Evolutionary conservation across 2,329 filamentous ascomycete species (phyloP), one percentile per base, ranked within the genome.

Genomic region (Falciphora oryzae): DNA sequence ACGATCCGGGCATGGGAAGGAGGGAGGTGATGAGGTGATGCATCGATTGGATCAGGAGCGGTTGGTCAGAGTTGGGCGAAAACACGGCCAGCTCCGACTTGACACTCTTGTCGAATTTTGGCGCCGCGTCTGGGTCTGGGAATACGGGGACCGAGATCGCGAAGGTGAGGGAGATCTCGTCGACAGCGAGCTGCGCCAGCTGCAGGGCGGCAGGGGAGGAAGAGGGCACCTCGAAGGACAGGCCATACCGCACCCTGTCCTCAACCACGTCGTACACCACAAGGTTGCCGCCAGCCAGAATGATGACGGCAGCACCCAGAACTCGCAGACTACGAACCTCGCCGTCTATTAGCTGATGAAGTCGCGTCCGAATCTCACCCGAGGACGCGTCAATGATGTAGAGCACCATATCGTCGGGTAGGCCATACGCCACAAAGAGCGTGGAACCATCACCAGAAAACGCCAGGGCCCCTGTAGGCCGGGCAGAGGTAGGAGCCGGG

Each of bases 371-470:
- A 53, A 96, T 80, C 11, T 78, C 79, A 16, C 92, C 91, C 13
- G 84, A 86, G 28, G 84, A 80, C 1, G 90, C 82, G 73, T 97
- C 89, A 68, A 98, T 85, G 63, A 97, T 81, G 70, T 95, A 87
- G 14, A 96, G 81, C 22, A 88, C 80, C 6, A 88, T 87, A 6
- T 84, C 79, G 61, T 85, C 81, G 13, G 78, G 73, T 35, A 78
- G 77, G 38, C 82, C 83, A 68, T 82, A 84, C 5, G 86, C 87
- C 61, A 88, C 87, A 62, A 92, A 92, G n/a, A 96, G 79, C 2
- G 91, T 85, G 16, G 92, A 96, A 1, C 91, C 92, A 73, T 97
- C 93, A 67, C 91, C 86, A 0, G 93, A 96, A 73, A 91, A 97
- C 29, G 88, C 81, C 57, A 97, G 75, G 59, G 85, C 86, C 18